Evolutionary conservation across 176 grass and related monocot species (phyloP).

Genomic region (Musa schizocarpa): DNA sequence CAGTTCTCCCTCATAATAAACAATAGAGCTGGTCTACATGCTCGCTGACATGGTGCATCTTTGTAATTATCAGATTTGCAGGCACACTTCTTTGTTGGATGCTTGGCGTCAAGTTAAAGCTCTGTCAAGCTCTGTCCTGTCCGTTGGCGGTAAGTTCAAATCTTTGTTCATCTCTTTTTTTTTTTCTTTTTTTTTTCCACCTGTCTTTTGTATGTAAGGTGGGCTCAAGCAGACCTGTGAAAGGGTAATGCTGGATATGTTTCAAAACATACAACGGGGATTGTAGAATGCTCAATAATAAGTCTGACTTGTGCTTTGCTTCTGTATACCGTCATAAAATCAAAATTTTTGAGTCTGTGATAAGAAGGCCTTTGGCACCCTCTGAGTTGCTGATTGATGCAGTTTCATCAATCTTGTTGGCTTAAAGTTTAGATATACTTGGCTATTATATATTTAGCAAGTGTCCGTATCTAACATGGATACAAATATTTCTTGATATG

Average conservation of each 20-base stretch:
- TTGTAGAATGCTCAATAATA: slow-evolving; percentile 1
- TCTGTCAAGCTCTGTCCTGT: too few species aligned
- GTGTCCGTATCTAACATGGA: too few species aligned
- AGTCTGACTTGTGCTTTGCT: neutral
- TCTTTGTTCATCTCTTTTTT: neutral
- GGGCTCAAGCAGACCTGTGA: neutral
- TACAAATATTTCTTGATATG: too few species aligned
- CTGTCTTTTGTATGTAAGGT: neutral
- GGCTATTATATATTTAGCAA: too few species aligned
- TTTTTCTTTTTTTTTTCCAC: neutral
- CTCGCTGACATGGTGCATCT: neutral
- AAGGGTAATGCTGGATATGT: neutral
- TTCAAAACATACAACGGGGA: neutral
- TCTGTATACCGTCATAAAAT: neutral
- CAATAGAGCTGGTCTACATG: neutral
- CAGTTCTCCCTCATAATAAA: too few species aligned
- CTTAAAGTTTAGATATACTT: too few species aligned
- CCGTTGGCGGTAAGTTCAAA: neutral
- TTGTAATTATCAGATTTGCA: neutral
- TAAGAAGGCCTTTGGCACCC: too few species aligned
- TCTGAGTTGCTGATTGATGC: too few species aligned
- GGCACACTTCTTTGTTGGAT: neutral
- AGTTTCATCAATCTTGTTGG: too few species aligned
- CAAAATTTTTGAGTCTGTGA: neutral
- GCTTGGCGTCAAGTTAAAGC: neutral